A percentile compares a stretch with the other conserved stretches of the same genome.
These are phyloP conservation scores for Pholiota conissans DNA, from an alignment of 768 basidiomycete species.

Conservation along the genomic window DNA sequence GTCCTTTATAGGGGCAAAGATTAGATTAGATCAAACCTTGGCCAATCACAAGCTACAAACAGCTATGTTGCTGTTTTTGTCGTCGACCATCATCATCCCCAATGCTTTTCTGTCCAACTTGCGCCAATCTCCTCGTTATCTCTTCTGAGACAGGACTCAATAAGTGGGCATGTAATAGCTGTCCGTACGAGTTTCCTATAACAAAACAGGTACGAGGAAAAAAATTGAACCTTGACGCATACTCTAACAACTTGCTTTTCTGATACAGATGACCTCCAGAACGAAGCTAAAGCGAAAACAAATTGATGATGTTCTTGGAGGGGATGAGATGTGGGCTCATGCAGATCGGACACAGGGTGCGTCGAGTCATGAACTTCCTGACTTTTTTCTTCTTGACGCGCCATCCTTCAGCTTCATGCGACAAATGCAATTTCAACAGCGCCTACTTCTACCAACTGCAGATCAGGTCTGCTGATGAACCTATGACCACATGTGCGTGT, in stretches of 20 bases:
- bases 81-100: neutral
- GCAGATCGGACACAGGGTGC: constrained; percentile 84
- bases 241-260: neutral
- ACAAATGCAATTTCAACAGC: constrained; percentile 80
- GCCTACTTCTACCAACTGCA: constrained; percentile 97
- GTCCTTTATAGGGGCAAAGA: neutral
- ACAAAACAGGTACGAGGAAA: constrained; percentile 63
- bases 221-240: neutral
- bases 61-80: neutral
- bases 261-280: constrained; percentile 84
- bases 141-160: constrained; percentile 79
- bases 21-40: constrained; percentile 9
- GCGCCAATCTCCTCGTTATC: constrained; percentile 83
- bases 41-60: neutral
- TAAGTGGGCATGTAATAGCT: constrained; percentile 92
- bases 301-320: constrained; percentile 94
- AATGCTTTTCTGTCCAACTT: constrained; percentile 96
- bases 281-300: constrained; percentile 85
- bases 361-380: neutral
- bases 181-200: constrained; percentile 95
- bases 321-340: constrained; percentile 91
- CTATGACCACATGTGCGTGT: constrained; percentile 73
- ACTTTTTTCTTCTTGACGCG: neutral
- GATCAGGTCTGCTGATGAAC: constrained; percentile 91
- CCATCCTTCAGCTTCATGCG: constrained; percentile 45